Evolutionary conservation across 75 land plant species (phyloP).

Genomic region (Pinus tabuliformis): DNA sequence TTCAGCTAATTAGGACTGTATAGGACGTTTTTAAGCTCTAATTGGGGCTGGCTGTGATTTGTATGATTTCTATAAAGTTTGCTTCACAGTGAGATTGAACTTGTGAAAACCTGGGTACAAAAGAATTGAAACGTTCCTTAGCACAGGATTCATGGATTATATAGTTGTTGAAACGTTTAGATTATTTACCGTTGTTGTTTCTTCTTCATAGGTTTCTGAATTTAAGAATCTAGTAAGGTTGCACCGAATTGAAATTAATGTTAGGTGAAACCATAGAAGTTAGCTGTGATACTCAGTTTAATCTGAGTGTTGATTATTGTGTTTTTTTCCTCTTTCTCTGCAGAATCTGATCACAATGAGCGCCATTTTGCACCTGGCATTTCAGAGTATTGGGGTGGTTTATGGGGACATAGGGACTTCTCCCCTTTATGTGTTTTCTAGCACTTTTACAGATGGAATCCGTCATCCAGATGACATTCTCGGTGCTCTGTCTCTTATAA

Average conservation of each 20-base stretch:
- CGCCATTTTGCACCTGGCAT: conserved; percentile 44
- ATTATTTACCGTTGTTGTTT: no score
- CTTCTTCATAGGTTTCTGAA: no score
- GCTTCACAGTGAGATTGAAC: no score
- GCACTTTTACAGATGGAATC: conserved; percentile 54
- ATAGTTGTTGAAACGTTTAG: neutral
- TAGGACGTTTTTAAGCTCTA: neutral
- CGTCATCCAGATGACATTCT: conserved; percentile 41
- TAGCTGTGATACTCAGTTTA: neutral
- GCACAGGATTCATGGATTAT: neutral
- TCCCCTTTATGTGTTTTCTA: conserved; percentile 64
- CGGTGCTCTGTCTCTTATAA: conserved; percentile 62
- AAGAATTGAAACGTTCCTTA: neutral
- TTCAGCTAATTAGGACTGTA: neutral
- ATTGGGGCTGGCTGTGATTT: no score
- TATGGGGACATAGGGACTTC: conserved; percentile 48
- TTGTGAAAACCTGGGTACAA: no score
- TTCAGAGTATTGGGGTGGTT: conserved; percentile 55
- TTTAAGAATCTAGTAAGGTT: no score
- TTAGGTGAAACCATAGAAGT: no score
- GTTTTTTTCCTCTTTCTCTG: neutral
- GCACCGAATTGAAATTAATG: no score
- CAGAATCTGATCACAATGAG: conserved; percentile 9
- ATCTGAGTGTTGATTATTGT: conserved; percentile 18
- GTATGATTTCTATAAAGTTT: neutral